Evolutionary conservation across 305 asterid genomes (phyloP).

Genomic region (Stenogyne calaminthoides): DNA sequence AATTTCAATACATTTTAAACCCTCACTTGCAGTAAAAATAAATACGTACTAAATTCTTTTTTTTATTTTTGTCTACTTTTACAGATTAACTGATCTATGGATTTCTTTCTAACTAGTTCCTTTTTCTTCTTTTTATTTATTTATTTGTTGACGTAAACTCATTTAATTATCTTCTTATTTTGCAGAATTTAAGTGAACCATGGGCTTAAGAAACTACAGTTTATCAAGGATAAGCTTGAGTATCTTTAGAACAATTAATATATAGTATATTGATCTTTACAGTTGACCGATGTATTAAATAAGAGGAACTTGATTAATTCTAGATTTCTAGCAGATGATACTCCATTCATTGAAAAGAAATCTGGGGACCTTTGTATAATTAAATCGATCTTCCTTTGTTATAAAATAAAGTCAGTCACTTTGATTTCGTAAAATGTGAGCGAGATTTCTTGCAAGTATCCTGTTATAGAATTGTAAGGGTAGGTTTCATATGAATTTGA

Average conservation of each 20-base stretch:
- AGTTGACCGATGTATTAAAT: background rate
- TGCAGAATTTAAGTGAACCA: background rate
- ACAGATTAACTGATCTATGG: no score
- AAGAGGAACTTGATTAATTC: background rate
- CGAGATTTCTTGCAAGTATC: no score
- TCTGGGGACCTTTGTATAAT: background rate
- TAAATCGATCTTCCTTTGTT: background rate
- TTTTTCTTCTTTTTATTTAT: no score
- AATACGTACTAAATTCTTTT: no score
- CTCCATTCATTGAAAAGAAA: background rate
- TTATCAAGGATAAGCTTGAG: background rate
- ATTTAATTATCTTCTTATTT: background rate
- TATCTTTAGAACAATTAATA: background rate
- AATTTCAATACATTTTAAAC: no score
- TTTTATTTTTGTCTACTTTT: no score
- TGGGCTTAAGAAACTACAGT: background rate
- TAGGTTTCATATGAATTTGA: no score
- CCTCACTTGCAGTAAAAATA: no score
- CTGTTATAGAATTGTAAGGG: no score
- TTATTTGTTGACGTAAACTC: background rate
- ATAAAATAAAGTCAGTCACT: background rate
- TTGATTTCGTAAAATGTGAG: no score
- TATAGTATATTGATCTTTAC: background rate
- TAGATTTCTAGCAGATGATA: background rate
- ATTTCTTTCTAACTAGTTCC: no score